Conservation (phyloP, 2,329 filamentous ascomycete species). For the Chrysoporthe puriensis region DNA sequence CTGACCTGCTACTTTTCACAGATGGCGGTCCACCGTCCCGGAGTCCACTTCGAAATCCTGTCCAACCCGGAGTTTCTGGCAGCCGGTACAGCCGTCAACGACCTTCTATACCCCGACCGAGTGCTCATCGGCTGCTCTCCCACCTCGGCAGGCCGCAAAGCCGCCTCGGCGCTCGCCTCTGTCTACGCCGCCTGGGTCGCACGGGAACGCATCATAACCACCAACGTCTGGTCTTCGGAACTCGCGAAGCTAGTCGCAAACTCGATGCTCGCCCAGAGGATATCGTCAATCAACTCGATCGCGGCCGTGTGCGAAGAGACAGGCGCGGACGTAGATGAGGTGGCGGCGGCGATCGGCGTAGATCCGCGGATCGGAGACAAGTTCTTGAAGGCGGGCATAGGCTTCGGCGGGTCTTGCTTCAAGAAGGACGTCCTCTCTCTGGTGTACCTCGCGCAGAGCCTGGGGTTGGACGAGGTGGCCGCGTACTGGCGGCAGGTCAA, state of each 20-base stretch:
- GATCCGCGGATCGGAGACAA: slow-evolving; percentile 73
- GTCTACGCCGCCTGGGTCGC: slow-evolving; percentile 76
- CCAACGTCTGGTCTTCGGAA: slow-evolving; percentile 78
- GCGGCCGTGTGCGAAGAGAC: slow-evolving; percentile 79
- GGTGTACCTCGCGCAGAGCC: slow-evolving; percentile 71
- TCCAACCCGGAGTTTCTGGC: slow-evolving; percentile 84
- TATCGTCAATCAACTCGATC: slow-evolving; percentile 80
- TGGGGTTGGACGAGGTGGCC: slow-evolving; percentile 71
- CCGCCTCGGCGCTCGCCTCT: slow-evolving; percentile 64
- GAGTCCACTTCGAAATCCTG: slow-evolving; percentile 72
- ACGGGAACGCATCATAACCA: slow-evolving; percentile 67
- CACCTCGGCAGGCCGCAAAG: slow-evolving; percentile 62
- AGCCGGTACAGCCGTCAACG: slow-evolving; percentile 74
- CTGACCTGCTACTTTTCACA: slow-evolving; percentile 33
- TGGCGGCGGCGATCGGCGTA: slow-evolving; percentile 68
- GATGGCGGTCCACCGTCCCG: slow-evolving; percentile 63
- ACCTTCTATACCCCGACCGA: slow-evolving; percentile 72
- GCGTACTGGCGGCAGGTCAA: slow-evolving; percentile 77
- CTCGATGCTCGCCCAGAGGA: slow-evolving; percentile 78
- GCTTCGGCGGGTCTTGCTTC: slow-evolving; percentile 82
- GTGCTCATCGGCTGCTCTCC: slow-evolving; percentile 73
- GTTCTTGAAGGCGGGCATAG: slow-evolving; percentile 75
- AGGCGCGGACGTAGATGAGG: slow-evolving; percentile 75
- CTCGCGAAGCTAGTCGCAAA: slow-evolving; percentile 80
- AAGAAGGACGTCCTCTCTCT: slow-evolving; percentile 78